These are phyloP conservation scores for Fusarium sp. DNA, from an alignment of 2,329 filamentous ascomycete species.

Conservation along the genomic window DNA sequence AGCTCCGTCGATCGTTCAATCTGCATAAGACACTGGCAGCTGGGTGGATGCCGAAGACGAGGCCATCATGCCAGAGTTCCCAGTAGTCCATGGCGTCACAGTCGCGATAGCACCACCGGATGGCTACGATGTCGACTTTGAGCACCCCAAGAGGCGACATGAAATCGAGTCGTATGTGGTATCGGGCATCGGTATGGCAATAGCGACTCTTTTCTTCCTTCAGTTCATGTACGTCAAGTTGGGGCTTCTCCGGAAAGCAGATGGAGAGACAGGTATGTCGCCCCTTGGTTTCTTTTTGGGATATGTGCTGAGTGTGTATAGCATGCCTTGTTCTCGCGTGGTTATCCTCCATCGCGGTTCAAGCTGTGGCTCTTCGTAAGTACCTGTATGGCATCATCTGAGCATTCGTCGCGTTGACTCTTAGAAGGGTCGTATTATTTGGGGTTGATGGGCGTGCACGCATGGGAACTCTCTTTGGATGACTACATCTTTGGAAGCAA, in stretches of 20 bases:
- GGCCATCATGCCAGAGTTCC: slow-evolving; percentile 25
- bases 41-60: neutral
- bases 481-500: slow-evolving; percentile 31
- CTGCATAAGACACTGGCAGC: neutral
- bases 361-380: slow-evolving; percentile 32
- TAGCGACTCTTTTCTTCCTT: slow-evolving; percentile 38
- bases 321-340: slow-evolving; percentile 34
- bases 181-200: slow-evolving; percentile 31
- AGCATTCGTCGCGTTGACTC: neutral
- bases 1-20: neutral
- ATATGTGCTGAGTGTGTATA: slow-evolving; percentile 11
- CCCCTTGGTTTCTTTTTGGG: neutral
- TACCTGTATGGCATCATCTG: neutral
- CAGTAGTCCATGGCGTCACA: slow-evolving; percentile 29
- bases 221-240: slow-evolving; percentile 44
- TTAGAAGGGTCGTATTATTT: slow-evolving; percentile 22
- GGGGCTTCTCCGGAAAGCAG: slow-evolving; percentile 31
- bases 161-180: slow-evolving; percentile 35
- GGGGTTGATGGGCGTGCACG: slow-evolving; percentile 44
- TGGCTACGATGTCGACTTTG: slow-evolving; percentile 50
- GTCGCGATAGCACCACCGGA: slow-evolving; percentile 42
- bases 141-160: slow-evolving; percentile 44
- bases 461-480: slow-evolving; percentile 46
- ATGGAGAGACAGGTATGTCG: slow-evolving; percentile 36
- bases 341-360: slow-evolving; percentile 38